Base-by-base conservation (phyloP, 345 rosid species). In the Boechera divaricarpa region DNA sequence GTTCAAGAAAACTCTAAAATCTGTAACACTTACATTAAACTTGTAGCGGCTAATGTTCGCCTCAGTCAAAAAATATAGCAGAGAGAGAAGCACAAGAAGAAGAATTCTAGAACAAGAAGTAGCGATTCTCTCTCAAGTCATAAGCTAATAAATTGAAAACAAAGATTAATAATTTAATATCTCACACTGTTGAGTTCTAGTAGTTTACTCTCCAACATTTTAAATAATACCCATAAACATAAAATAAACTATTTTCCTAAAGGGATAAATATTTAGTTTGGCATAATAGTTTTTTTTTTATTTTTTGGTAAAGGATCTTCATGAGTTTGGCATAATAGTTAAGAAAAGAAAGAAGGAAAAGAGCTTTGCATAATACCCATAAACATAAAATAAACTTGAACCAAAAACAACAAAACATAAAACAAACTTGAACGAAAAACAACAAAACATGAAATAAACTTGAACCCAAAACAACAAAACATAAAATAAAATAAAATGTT, bases 21-120 rank as follows among this genome's bases (percentile, higher is more conserved):
- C 9, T 32, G 72, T 71, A 63, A 44, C 32, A 86, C 97, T 89
- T 87, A 82, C 94, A 69, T 56, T 82, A 84, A 91, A 89, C 44
- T 78, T 84, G 75, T 86, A 88, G 76, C 82, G 87, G 11, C 86
- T 90, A 72, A 80, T 77, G 26, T 75, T 63, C 21, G 87, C 84
- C 69, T 91, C 82, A 0, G 82, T 82, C 65, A 80, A 28, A 28
- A 80, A 28, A 28, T 28, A 28, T 28, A 28, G 29, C 2, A 28
- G 29, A 28, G 29, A 28, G 3, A 28, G 3, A 28, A 28, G 29
- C 29, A 28, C 21, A 12, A 86, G 64, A 47, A 88, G 65, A 38
- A 86, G 33, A 74, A 81, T 49, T 53, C 70, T 42, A 41, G n/a
- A 69, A 71, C 55, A 21, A 78, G 61, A 74, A 58, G 18, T 61